A percentile compares a stretch with the other conserved stretches of the same genome.
These are phyloP conservation scores for Kluyveromyces dobzhanskii DNA, from an alignment of 805 yeast genomes.

Conservation along the genomic window DNA sequence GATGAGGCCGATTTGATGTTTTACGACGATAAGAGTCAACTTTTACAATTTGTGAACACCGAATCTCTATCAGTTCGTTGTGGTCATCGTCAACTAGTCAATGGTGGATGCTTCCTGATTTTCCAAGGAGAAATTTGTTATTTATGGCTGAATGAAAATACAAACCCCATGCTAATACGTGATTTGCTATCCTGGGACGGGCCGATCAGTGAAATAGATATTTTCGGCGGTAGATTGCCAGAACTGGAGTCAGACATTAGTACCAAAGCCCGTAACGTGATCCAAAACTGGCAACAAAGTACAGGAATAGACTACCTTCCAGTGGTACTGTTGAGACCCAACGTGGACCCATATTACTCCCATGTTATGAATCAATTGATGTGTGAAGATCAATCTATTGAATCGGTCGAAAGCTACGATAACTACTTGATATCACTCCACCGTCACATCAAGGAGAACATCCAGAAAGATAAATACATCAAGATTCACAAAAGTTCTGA, in stretches of 20 bases:
- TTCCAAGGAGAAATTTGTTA: constrained; percentile 57
- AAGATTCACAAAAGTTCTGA: constrained; percentile 15
- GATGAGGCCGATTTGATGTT: constrained; percentile 46
- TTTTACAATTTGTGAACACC: constrained; percentile 41
- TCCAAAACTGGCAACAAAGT: constrained; percentile 37
- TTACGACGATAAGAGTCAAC: constrained; percentile 33
- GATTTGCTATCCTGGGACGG: constrained; percentile 66
- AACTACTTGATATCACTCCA: constrained; percentile 68
- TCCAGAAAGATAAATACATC: constrained; percentile 37
- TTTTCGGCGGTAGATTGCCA: constrained; percentile 49
- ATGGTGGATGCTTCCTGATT: constrained; percentile 70
- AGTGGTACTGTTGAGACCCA: constrained; percentile 24
- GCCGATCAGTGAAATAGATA: constrained; percentile 17
- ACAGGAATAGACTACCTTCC: constrained; percentile 19
- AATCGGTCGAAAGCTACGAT: constrained; percentile 46
- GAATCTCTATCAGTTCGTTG: constrained; percentile 35
- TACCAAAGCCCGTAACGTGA: constrained; percentile 53
- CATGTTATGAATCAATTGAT: constrained; percentile 42
- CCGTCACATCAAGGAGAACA: constrained; percentile 44
- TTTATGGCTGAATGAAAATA: constrained; percentile 63
- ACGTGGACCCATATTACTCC: constrained; percentile 24
- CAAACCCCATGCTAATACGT: constrained; percentile 54
- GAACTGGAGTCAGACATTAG: constrained; percentile 61
- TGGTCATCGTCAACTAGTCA: constrained; percentile 33
- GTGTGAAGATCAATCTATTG: constrained; percentile 62